phyloP scores from a whole-genome alignment of 2,329 filamentous ascomycete genomes.

The Leptographium wingfieldii region DNA sequence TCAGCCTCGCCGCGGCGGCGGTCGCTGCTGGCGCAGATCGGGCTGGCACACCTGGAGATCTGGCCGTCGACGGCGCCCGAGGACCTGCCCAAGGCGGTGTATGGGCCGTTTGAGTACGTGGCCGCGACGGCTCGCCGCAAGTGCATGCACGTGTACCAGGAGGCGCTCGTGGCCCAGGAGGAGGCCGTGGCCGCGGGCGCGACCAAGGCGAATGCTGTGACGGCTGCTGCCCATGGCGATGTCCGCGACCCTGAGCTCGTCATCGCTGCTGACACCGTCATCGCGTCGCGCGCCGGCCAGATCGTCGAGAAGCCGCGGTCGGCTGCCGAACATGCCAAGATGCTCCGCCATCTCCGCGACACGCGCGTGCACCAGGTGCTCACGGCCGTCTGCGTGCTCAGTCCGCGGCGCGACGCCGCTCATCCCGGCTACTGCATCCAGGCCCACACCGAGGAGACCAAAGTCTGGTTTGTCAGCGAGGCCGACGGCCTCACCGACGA shows the following conservation, averaged over 20 bases:
- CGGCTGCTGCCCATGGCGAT: conserved; percentile 9
- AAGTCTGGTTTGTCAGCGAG: conserved; percentile 69
- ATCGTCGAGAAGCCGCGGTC: conserved; percentile 86
- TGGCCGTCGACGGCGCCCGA: conserved; percentile 74
- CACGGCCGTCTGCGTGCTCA: conserved; percentile 74
- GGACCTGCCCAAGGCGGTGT: conserved; percentile 61
- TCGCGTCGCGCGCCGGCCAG: conserved; percentile 60
- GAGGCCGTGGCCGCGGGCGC: conserved; percentile 13
- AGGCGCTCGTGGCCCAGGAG: conserved; percentile 24
- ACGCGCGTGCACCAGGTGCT: conserved; percentile 67
- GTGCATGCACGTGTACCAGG: conserved; percentile 56
- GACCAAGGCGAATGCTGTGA: conserved; percentile 2
- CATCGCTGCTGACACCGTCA: conserved; percentile 81
- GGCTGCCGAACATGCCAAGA: conserved; percentile 68
- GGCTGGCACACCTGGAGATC: conserved; percentile 71
- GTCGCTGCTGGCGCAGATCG: conserved; percentile 67
- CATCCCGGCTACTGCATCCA: conserved; percentile 79
- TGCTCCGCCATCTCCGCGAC: conserved; percentile 74
- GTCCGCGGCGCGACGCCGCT: conserved; percentile 65
- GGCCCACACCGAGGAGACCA: conserved; percentile 77
- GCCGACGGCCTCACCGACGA: conserved; percentile 55
- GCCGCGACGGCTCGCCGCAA: conserved; percentile 76
- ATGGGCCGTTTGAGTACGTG: conserved; percentile 84
- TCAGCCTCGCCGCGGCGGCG: conserved; percentile 78
- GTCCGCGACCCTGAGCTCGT: conserved; percentile 65